Percentiles rank a stretch among this genome's conserved stretches.
Evolutionary conservation across 2,329 filamentous ascomycete species (phyloP).

Genomic region (Colletotrichum abscissum): DNA sequence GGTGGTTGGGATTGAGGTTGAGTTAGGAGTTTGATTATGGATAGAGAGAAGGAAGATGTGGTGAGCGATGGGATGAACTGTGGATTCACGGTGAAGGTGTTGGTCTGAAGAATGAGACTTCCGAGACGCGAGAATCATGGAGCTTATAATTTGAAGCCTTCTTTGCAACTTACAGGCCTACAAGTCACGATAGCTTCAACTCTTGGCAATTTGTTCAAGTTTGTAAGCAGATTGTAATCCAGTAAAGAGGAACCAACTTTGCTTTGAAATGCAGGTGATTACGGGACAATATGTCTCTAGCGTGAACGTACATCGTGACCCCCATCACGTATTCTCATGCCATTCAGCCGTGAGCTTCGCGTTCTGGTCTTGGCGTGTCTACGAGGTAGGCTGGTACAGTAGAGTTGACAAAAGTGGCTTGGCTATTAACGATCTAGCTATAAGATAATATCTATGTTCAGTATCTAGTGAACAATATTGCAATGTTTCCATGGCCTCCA

Average conservation of each 20-base stretch:
- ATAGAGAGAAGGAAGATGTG: neutral
- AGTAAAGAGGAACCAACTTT: neutral
- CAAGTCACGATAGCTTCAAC: neutral
- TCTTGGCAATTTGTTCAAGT: neutral
- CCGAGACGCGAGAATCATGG: neutral
- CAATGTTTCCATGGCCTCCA: too few relatives aligned
- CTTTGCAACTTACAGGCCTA: neutral
- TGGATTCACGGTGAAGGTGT: neutral
- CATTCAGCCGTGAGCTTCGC: neutral
- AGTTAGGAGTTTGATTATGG: too few relatives aligned
- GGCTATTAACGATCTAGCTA: too few relatives aligned
- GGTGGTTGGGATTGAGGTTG: neutral
- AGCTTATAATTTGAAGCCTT: neutral
- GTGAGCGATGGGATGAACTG: neutral
- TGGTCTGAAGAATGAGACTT: neutral
- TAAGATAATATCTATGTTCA: too few relatives aligned
- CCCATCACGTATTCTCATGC: neutral
- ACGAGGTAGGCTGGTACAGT: neutral
- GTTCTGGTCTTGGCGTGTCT: neutral
- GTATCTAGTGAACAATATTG: too few relatives aligned
- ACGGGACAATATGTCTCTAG: neutral
- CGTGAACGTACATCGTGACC: neutral
- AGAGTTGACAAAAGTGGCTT: too few relatives aligned
- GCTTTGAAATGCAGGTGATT: neutral
- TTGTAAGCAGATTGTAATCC: neutral